A percentile compares a stretch with the other conserved stretches of the same genome.
Evolutionary conservation across 352 stramenopile genomes (phyloP).

Genomic region (Thraustochytrium sp.): DNA sequence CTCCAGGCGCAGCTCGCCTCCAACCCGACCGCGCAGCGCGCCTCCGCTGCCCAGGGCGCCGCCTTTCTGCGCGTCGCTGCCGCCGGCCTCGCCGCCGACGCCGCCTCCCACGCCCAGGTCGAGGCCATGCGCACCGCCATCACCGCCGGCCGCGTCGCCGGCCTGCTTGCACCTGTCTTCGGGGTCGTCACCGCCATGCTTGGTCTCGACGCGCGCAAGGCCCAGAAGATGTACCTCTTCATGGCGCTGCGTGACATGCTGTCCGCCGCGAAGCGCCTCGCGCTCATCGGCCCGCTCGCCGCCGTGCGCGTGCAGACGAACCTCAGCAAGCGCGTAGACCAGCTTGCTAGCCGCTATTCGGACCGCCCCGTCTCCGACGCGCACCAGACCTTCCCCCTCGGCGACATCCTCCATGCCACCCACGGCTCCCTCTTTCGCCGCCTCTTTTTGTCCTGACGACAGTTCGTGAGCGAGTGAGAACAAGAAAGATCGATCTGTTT

Average conservation of each 20-base stretch:
- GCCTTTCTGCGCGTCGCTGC: conserved; percentile 16
- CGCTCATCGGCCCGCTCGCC: background rate
- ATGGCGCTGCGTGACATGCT: conserved; percentile 35
- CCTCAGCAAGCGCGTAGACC: background rate
- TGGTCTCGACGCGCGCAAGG: background rate
- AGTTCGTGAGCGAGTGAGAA: background rate
- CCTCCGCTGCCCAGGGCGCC: conserved; percentile 12
- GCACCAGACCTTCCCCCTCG: conserved; percentile 23
- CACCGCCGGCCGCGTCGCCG: background rate
- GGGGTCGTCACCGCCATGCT: conserved; percentile 9
- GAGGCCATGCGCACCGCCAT: conserved; percentile 1
- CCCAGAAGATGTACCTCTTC: conserved; percentile 32
- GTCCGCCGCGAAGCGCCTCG: conserved; percentile 42
- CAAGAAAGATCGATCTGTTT: background rate
- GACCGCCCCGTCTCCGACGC: background rate
- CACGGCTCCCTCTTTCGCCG: background rate
- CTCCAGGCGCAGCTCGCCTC: conserved; percentile 19
- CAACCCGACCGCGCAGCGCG: background rate
- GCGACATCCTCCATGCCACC: conserved; percentile 20
- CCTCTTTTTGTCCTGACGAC: conserved; percentile 20
- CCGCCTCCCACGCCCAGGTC: background rate
- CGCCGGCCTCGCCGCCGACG: background rate
- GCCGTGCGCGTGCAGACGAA: background rate
- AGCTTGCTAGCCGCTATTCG: background rate
- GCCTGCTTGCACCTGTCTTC: background rate